Evolutionary conservation across 345 rosid species (phyloP).

Genomic region (Tarenaya hassleriana): DNA sequence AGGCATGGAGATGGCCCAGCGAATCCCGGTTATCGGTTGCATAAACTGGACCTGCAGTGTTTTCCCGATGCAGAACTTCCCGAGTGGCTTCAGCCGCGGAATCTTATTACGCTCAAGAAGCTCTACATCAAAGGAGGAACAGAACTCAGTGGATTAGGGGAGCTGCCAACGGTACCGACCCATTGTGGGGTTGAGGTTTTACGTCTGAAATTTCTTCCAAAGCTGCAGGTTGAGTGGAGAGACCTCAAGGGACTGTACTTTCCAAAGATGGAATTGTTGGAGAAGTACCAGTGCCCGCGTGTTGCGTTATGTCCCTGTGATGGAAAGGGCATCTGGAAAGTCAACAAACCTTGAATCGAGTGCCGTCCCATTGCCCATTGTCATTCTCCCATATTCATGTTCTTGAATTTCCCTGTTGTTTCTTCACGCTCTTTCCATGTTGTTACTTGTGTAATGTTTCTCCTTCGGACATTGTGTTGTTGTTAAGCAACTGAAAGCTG

Average conservation of each 20-base stretch:
- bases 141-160: constrained; percentile 12
- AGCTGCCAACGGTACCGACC: background rate
- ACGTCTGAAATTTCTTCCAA: constrained; percentile 18
- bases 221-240: constrained; percentile 12
- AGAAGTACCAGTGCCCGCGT: constrained; percentile 14
- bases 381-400: too few species aligned
- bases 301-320: constrained; percentile 20
- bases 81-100: constrained; percentile 18
- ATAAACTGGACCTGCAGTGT: constrained; percentile 29
- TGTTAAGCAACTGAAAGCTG: too few species aligned
- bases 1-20: background rate
- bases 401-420: too few species aligned
- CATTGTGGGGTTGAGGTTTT: constrained; percentile 13
- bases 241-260: constrained; percentile 12
- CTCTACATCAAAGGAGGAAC: constrained; percentile 30
- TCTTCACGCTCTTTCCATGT: too few species aligned
- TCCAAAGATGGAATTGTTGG: constrained; percentile 13
- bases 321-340: constrained; percentile 20
- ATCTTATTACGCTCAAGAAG: constrained; percentile 14
- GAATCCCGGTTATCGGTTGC: constrained; percentile 7
- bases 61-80: constrained; percentile 25
- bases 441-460: too few species aligned
- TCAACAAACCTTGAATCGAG: too few species aligned
- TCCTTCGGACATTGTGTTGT: too few species aligned
- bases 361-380: too few species aligned